These are phyloP conservation scores for Vitis vinifera DNA, from an alignment of 164 flowering plant genomes.

Conservation along the genomic window ASM3070453v1 NC_081823.1:5624501-5625000, in stretches of 20 bases:
- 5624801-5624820: constrained; percentile 34
- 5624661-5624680: not conserved
- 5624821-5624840: constrained; percentile 31
- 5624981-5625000: constrained; percentile 48
- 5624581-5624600: constrained; percentile 36
- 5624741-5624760: not conserved
- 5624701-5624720: no score
- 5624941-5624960: constrained; percentile 40
- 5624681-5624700: no score
- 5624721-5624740: no score
- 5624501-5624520: constrained; percentile 72
- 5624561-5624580: constrained; percentile 50
- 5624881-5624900: constrained; percentile 44
- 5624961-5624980: constrained; percentile 46
- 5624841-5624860: constrained; percentile 56
- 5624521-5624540: constrained; percentile 84
- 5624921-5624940: constrained; percentile 27
- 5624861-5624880: constrained; percentile 47
- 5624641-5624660: not conserved
- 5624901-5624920: constrained; percentile 48
- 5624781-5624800: not conserved
- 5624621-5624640: not conserved
- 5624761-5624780: not conserved
- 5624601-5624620: constrained; percentile 41
- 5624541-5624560: constrained; percentile 41